Evolutionary conservation across 2,329 filamentous ascomycete genomes (phyloP).

Genomic region (Cladosporium cucumerinum): DNA sequence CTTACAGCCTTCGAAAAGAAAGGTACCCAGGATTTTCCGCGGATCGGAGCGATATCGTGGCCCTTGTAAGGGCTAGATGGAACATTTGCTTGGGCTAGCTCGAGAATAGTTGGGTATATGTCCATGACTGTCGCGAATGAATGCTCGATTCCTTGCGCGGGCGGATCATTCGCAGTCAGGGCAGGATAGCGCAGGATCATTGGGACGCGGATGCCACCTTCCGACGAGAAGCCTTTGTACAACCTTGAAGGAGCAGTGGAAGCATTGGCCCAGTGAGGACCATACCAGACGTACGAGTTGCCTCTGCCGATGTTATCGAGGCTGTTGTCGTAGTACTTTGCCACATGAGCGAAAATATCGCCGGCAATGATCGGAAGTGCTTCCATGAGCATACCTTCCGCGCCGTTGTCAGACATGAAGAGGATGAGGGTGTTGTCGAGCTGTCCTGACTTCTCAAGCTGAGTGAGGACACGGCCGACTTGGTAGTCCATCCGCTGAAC

Average conservation of each 20-base stretch:
- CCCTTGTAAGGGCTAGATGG: background rate
- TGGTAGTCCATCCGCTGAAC: conserved; percentile 30
- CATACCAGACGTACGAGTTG: conserved; percentile 40
- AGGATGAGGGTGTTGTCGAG: conserved; percentile 39
- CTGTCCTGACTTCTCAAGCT: conserved; percentile 32
- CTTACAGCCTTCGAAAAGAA: background rate
- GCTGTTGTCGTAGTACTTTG: conserved; percentile 39
- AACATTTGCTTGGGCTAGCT: background rate
- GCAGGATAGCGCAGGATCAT: background rate
- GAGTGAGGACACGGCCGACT: conserved; percentile 34
- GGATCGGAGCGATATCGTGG: background rate
- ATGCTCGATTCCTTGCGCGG: background rate
- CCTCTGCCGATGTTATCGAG: conserved; percentile 36
- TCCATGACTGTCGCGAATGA: background rate
- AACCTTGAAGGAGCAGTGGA: background rate
- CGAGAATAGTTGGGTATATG: background rate
- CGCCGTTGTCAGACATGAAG: conserved; percentile 41
- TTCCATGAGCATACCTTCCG: conserved; percentile 29
- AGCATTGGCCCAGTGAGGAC: conserved; percentile 30
- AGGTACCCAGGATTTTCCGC: background rate
- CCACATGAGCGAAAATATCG: conserved; percentile 24
- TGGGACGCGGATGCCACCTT: background rate
- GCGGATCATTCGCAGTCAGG: background rate
- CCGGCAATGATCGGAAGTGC: background rate
- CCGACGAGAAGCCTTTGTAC: background rate